phyloP scores from a whole-genome alignment of 2,329 filamentous ascomycete genomes.

The Clonostachys byssicola region DNA sequence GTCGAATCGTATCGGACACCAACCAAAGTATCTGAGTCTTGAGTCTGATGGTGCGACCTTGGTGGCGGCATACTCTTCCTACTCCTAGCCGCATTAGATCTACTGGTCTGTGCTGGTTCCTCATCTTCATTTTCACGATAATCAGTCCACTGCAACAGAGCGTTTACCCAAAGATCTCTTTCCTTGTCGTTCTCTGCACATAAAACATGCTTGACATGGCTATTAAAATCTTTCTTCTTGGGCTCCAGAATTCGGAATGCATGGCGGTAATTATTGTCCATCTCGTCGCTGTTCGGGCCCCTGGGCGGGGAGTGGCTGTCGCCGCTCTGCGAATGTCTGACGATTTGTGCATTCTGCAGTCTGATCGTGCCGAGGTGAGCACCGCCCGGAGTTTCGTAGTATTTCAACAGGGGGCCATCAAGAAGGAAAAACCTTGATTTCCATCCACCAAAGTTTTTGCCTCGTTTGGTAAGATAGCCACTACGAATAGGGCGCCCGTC shows the following conservation, averaged over 20 bases:
- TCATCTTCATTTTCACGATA: conserved; percentile 56
- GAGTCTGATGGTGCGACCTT: conserved; percentile 21
- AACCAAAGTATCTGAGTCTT: conserved; percentile 43
- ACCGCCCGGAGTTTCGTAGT: conserved; percentile 88
- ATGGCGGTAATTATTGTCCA: conserved; percentile 92
- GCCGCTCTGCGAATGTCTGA: conserved; percentile 66
- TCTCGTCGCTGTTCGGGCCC: conserved; percentile 58
- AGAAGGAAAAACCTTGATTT: conserved; percentile 72
- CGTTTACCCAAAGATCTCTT: conserved; percentile 90
- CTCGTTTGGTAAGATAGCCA: conserved; percentile 92
- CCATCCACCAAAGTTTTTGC: conserved; percentile 99
- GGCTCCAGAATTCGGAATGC: conserved; percentile 93
- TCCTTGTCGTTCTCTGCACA: conserved; percentile 94
- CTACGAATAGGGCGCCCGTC: conserved; percentile 70
- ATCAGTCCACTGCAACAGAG: conserved; percentile 85
- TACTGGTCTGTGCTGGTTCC: conserved; percentile 21
- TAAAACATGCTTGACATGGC: conserved; percentile 85
- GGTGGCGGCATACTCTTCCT: conserved; percentile 21
- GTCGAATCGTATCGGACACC: conserved; percentile 55
- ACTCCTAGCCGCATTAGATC: conserved; percentile 21
- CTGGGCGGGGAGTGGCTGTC: conserved; percentile 56
- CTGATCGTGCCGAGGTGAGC: conserved; percentile 92
- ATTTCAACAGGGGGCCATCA: conserved; percentile 66
- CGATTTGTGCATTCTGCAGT: conserved; percentile 85
- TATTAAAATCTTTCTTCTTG: conserved; percentile 90